Conservation (phyloP, 257 asterid genomes). For the Solanum medicagineum region DNA sequence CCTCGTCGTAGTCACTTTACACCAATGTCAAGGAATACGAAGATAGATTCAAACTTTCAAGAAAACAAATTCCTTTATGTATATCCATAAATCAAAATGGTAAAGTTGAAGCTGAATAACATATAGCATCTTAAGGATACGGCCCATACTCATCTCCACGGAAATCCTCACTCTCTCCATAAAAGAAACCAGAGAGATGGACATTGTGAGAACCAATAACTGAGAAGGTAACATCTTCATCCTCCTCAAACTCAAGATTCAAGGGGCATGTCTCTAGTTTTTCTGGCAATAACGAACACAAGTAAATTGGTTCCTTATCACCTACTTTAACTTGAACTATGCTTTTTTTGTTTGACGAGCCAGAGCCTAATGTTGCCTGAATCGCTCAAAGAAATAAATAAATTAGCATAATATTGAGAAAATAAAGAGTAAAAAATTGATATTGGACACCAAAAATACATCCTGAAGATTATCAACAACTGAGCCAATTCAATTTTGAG, state of each 20-base stretch:
- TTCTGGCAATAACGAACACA: conserved; percentile 69
- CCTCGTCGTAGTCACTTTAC: conserved; percentile 42
- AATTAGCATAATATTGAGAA: not conserved
- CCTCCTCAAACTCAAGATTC: conserved; percentile 87
- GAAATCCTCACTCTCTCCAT: conserved; percentile 31
- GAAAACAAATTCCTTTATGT: not conserved
- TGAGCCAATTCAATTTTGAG: not conserved
- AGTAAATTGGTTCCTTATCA: conserved; percentile 53
- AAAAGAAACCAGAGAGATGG: conserved; percentile 90
- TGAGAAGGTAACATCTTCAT: conserved; percentile 60
- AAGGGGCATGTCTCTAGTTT: conserved; percentile 58
- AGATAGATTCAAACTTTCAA: not conserved
- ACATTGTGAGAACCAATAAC: conserved; percentile 62
- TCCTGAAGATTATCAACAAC: not conserved
- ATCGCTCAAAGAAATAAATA: not conserved
- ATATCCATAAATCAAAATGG: not conserved
- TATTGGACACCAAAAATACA: not conserved
- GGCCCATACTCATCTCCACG: conserved; percentile 25
- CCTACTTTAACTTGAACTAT: conserved; percentile 77
- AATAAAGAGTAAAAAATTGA: not conserved
- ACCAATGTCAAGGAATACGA: conserved; percentile 32
- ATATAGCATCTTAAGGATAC: conserved; percentile 44
- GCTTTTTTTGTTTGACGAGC: conserved; percentile 47
- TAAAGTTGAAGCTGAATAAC: not conserved
- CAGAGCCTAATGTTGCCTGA: conserved; percentile 76